A percentile compares a stretch with the other conserved stretches of the same genome.
Conservation (phyloP, 768 basidiomycete species). For the Dioszegia aurantiaca region DNA sequence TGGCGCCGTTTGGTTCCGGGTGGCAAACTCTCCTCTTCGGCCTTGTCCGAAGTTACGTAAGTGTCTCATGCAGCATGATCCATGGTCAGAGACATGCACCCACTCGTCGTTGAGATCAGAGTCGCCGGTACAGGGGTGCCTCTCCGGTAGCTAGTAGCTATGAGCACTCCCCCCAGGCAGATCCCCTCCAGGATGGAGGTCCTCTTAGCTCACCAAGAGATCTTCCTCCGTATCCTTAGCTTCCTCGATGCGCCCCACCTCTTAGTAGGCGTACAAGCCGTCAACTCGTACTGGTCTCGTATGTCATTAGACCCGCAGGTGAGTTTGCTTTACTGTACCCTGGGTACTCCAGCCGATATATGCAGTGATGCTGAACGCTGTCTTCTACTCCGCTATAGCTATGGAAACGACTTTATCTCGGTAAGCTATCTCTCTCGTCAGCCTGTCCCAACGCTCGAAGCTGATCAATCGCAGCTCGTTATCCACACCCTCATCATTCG, state of each 20-base stretch:
- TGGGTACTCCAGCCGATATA: constrained; percentile 14
- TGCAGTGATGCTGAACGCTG: constrained; percentile 33
- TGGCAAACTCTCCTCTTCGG: too few species aligned
- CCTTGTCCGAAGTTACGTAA: too few species aligned
- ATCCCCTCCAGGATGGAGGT: background rate
- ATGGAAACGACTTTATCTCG: constrained; percentile 50
- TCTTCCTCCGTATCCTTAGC: constrained; percentile 47
- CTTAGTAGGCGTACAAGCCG: constrained; percentile 41
- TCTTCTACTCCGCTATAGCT: constrained; percentile 28
- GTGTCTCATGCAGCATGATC: too few species aligned
- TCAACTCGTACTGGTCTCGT: constrained; percentile 41
- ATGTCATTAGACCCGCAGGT: constrained; percentile 51
- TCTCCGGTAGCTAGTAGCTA: too few species aligned
- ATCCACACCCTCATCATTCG: constrained; percentile 47
- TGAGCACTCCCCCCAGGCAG: too few species aligned
- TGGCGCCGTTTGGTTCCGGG: too few species aligned
- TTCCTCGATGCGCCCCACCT: constrained; percentile 37
- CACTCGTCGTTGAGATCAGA: too few species aligned
- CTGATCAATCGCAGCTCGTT: constrained; percentile 31
- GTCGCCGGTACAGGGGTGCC: too few species aligned
- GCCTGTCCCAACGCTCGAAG: background rate
- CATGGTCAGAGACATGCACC: too few species aligned
- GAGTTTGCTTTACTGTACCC: constrained; percentile 17
- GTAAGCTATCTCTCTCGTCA: constrained; percentile 28
- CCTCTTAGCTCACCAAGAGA: constrained; percentile 46